Base-by-base conservation (phyloP, 495 filamentous ascomycete genomes). In the Penicillium lagena region DNA sequence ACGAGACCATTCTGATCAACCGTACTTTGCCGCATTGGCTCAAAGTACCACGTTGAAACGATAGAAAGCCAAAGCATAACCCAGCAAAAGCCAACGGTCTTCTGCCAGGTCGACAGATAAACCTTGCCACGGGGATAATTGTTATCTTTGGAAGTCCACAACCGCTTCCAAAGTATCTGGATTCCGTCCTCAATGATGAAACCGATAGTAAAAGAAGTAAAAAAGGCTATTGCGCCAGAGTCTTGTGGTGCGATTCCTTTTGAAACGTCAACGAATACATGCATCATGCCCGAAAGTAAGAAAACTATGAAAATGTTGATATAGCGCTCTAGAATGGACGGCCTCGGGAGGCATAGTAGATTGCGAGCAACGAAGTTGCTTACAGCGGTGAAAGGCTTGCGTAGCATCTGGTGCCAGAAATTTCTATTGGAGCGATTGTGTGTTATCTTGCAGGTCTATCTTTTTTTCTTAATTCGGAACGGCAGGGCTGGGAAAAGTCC, bases 371-470 rank as follows among this genome's bases (percentile, higher is more conserved):
- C 37, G 32, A 56, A 68, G 12, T 52, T 58, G 36, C 63, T 52
- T 1, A 52, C 22, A 10, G 46, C 47, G 0, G 59, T 59, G 28
- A 70, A 46, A 7, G 55, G 55, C 40, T 56, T 46, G 17, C 64
- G 63, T 12, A 67, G 32, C 28, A 58, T 49, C 39, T 67, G 61
- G 42, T 73, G 67, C 69, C 69, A 73, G 51, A 67, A 71, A 39
- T 55, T 61, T 4, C 66, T 69, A 40, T 54, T 35, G 27, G 39
- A n/a, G n/a, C n/a, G n/a, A n/a, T n/a, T n/a, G n/a, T n/a, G n/a
- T n/a, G n/a, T n/a, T n/a, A n/a, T n/a, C n/a, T n/a, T n/a, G n/a
- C n/a, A n/a, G n/a, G n/a, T n/a, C n/a, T n/a, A n/a, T n/a, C n/a
- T n/a, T n/a, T n/a, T n/a, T n/a, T n/a, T n/a, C n/a, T n/a, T n/a